Percentiles rank a stretch among this genome's conserved stretches.
Evolutionary conservation across 805 yeast genomes (phyloP).

Genomic region (Jamesozyma spencerorum): DNA sequence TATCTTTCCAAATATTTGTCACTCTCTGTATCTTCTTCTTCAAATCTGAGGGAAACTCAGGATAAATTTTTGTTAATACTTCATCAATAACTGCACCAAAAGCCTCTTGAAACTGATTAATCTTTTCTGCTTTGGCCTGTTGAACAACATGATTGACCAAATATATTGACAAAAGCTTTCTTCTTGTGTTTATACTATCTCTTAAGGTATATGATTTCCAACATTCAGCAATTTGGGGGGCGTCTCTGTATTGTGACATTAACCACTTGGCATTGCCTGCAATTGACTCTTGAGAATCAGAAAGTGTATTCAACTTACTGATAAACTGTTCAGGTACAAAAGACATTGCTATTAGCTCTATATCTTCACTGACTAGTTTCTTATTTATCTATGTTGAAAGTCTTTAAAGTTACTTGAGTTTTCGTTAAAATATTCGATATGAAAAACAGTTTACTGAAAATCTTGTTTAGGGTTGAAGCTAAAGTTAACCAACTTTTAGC

Average conservation of each 20-base stretch:
- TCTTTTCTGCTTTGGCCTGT: constrained; percentile 25
- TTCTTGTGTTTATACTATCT: constrained; percentile 20
- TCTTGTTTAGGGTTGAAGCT: too few species aligned
- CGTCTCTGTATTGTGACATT: constrained; percentile 21
- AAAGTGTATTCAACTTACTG: constrained; percentile 19
- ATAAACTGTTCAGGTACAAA: constrained; percentile 24
- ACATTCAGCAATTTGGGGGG: constrained; percentile 17
- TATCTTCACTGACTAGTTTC: too few species aligned
- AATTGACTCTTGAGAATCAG: constrained; percentile 30
- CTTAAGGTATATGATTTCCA: constrained; percentile 23
- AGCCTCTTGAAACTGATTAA: constrained; percentile 22
- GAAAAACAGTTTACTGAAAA: too few species aligned
- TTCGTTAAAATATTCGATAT: too few species aligned
- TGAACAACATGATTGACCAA: constrained; percentile 29
- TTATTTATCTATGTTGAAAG: too few species aligned
- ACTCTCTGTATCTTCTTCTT: constrained; percentile 49
- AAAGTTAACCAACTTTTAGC: too few species aligned
- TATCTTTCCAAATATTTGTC: constrained; percentile 55
- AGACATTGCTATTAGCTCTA: constrained; percentile 10
- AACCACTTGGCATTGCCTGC: constrained; percentile 28
- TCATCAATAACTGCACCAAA: constrained; percentile 26
- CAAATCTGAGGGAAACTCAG: constrained; percentile 33
- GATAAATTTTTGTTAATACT: constrained; percentile 31
- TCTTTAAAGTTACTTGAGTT: too few species aligned
- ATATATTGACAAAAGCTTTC: constrained; percentile 25